Base-by-base conservation (phyloP, 768 basidiomycete genomes). In the Russula lepida region DNA sequence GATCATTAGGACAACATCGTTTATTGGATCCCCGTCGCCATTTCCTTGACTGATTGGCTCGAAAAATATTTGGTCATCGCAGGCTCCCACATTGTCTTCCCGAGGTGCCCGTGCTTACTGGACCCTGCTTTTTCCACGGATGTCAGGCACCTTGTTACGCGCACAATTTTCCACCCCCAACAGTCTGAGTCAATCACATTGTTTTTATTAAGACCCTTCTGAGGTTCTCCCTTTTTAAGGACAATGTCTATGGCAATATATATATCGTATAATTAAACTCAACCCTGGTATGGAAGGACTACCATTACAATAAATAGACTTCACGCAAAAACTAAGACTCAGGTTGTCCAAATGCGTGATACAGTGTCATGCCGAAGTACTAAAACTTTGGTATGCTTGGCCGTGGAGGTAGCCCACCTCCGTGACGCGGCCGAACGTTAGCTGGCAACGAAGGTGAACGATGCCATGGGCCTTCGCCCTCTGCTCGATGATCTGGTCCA, bases 371-470 rank as follows among this genome's bases (percentile, higher is more conserved):
- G 3, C 21, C 23, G 3, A 19, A 41, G 19, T 41, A 30, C 39
- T 21, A 53, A 33, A 56, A 28, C 56, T 19, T 58, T 32, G 52
- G 56, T 2, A 48, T 28, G 21, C 13, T 15, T n/a, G 56, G 57
- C 23, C 61, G 51, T 21, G 44, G 28, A 4, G 62, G 58, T 35
- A 64, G 32, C 17, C 56, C 50, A 8, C 52, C 46, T 3, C 33
- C 15, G 7, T 11, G 43, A 21, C 12, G 41, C 2, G 46, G 56
- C 3, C 46, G 57, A 4, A 41, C 23, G 19, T 46, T 27, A 12
- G 50, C 23, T 12, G 61, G 61, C 17, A 58, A 37, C 30, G 61
- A 62, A 13, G 62, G 62, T 0, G 46, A 39, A 27, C 52, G 56
- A n/a, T 19, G 12, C 12, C 12, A 28, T 6, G 21, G 19, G 0